A percentile compares a stretch with the other conserved stretches of the same genome.
These are phyloP conservation scores for Jackrogersella minutella DNA, from an alignment of 495 filamentous ascomycete species.

Conservation along the genomic window DNA sequence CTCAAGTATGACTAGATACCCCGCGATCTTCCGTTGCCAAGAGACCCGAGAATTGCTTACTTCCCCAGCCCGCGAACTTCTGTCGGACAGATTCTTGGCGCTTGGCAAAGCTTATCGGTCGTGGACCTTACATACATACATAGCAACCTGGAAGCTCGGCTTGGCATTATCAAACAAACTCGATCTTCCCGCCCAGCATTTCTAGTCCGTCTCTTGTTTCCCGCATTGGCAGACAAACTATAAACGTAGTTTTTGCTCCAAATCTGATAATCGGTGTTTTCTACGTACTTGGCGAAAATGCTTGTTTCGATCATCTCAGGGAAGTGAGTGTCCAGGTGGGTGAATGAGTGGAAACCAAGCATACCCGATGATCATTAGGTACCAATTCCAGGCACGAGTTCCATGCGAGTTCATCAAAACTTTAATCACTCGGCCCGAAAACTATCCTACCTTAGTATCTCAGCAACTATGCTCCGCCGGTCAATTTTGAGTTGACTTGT, in stretches of 20 bases:
- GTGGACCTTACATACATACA: no score
- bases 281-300: constrained; percentile 18
- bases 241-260: constrained; percentile 1
- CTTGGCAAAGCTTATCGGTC: constrained; percentile 50
- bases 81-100: constrained; percentile 22
- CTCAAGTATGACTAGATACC: constrained; percentile 28
- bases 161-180: constrained; percentile 41
- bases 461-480: background rate
- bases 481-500: background rate
- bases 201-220: constrained; percentile 2
- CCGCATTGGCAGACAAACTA: constrained; percentile 4
- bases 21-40: constrained; percentile 37
- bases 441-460: background rate
- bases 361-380: background rate
- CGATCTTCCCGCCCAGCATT: constrained; percentile 20
- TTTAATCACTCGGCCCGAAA: no score
- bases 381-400: background rate
- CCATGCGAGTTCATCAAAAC: no score
- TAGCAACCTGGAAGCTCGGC: no score
- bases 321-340: no score
- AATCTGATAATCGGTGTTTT: constrained; percentile 3
- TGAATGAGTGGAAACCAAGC: background rate
- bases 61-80: constrained; percentile 24
- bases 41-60: constrained; percentile 32
- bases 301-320: constrained; percentile 15